Evolutionary conservation across 2,329 filamentous ascomycete species (phyloP).

Genomic region (Alternaria tenuissima): DNA sequence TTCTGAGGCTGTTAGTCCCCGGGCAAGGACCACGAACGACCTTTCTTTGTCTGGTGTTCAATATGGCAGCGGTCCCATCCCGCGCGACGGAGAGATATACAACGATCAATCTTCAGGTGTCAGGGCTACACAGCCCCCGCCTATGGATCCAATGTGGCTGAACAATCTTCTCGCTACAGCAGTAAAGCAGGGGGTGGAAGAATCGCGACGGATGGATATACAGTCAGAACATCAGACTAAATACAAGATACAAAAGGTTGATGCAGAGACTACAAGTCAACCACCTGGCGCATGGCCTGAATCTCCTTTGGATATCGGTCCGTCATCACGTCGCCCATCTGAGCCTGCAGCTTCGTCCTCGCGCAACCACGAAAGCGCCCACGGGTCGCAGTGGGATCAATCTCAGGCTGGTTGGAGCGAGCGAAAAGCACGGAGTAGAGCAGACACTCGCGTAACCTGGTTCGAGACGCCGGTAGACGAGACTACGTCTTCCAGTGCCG

Average conservation of each 20-base stretch:
- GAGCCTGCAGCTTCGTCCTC: not conserved
- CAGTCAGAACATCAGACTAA: not conserved
- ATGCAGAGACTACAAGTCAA: conserved; percentile 17
- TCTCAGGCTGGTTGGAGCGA: conserved; percentile 10
- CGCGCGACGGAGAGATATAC: conserved; percentile 11
- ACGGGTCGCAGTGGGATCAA: conserved; percentile 10
- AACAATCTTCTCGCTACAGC: conserved; percentile 27
- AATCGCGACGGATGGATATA: conserved; percentile 17
- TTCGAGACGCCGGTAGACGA: conserved; percentile 15
- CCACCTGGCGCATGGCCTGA: conserved; percentile 39
- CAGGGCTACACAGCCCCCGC: not conserved
- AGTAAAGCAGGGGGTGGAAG: conserved; percentile 33
- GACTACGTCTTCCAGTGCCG: conserved; percentile 9
- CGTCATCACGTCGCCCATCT: not conserved
- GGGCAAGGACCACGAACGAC: conserved; percentile 4
- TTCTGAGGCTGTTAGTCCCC: conserved; percentile 22
- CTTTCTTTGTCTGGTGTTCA: conserved; percentile 26
- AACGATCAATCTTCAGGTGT: not conserved
- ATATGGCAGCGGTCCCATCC: conserved; percentile 42
- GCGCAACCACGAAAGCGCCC: not conserved
- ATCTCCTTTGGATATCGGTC: conserved; percentile 16
- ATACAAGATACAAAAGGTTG: not conserved
- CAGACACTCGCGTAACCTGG: conserved; percentile 23
- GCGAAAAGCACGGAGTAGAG: conserved; percentile 8
- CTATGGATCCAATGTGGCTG: conserved; percentile 26